These are phyloP conservation scores for Basipetospora chlamydospora DNA, from an alignment of 2,329 filamentous ascomycete genomes.

Conservation along the genomic window DNA sequence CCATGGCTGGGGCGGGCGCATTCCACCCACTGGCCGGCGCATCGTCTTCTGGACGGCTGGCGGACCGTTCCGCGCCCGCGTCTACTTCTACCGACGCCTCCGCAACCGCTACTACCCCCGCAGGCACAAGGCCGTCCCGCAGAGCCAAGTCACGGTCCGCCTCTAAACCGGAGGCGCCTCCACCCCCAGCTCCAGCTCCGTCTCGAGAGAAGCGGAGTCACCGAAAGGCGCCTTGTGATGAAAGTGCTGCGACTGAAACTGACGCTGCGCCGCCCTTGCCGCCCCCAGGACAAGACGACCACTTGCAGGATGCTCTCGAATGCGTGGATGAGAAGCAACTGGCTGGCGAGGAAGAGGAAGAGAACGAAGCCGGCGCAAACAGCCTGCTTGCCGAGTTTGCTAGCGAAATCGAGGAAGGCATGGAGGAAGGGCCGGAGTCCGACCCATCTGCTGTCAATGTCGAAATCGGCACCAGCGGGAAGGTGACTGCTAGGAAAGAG, in stretches of 20 bases:
- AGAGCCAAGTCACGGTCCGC: conserved; percentile 27
- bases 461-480: conserved; percentile 74
- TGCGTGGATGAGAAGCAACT: conserved; percentile 86
- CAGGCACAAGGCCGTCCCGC: conserved; percentile 27
- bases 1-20: conserved; percentile 59
- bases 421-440: conserved; percentile 50
- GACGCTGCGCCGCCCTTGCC: conserved; percentile 19
- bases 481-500: conserved; percentile 80
- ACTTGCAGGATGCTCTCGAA: conserved; percentile 59
- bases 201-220: conserved; percentile 42
- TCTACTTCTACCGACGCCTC: conserved; percentile 21
- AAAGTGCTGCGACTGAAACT: too few relatives aligned
- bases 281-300: conserved; percentile 44
- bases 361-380: conserved; percentile 29
- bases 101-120: conserved; percentile 22
- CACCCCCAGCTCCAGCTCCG: conserved; percentile 28
- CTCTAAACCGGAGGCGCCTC: conserved; percentile 22
- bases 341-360: conserved; percentile 54
- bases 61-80: conserved; percentile 26
- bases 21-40: conserved; percentile 31
- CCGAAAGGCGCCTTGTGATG: conserved; percentile 17
- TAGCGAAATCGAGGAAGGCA: conserved; percentile 78
- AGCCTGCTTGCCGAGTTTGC: conserved; percentile 71
- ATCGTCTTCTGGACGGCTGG: conserved; percentile 29
- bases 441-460: conserved; percentile 79